Base-by-base conservation (phyloP, 352 stramenopile species). In the Plasmopara halstedii region DNA sequence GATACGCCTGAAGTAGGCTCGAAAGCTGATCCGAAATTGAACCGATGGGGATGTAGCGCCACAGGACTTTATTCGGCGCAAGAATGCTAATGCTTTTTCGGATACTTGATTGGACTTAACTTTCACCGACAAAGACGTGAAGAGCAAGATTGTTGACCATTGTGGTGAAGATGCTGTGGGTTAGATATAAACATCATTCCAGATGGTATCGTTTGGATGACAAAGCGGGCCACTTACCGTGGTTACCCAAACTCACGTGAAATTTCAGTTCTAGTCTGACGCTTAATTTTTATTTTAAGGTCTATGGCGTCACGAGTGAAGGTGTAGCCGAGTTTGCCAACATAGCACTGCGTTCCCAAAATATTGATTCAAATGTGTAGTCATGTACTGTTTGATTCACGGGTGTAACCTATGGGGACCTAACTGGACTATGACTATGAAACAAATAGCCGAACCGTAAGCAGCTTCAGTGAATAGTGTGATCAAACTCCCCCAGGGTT, bases 61-160 rank as follows among this genome's bases (percentile, higher is more conserved):
- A 20, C 78, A 78, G 17, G 81, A 94, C 50, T 94, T 88, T 42
- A 91, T 90, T n/a, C 92, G 98, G 53, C 83, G 94, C 51, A 98
- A 99, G 82, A 93, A 78, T 39, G 94, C 98, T n/a, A n/a, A n/a
- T n/a, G n/a, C n/a, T n/a, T n/a, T n/a, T 64, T 96, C 88, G 23
- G 81, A 90, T 37, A 73, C 76, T 6, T 54, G 91, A 14, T 53
- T 93, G 33, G 79, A 90, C 55, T 39, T 90, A 34, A 89, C 88
- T 69, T 85, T 76, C 2, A 82, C 63, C 22, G 70, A 88, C 44
- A 64, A 82, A 18, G 68, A 73, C 7, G 73, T 85, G 11, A 88
- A 87, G 62, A 41, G 50, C 21, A 87, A 83, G 58, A 75, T 81
- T 27, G 66, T 83, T 31, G 75, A 85, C 59, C 85, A 85, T 62